Base-by-base conservation (phyloP, 2,329 filamentous ascomycete genomes). In the Bipolaris victoriae region DNA sequence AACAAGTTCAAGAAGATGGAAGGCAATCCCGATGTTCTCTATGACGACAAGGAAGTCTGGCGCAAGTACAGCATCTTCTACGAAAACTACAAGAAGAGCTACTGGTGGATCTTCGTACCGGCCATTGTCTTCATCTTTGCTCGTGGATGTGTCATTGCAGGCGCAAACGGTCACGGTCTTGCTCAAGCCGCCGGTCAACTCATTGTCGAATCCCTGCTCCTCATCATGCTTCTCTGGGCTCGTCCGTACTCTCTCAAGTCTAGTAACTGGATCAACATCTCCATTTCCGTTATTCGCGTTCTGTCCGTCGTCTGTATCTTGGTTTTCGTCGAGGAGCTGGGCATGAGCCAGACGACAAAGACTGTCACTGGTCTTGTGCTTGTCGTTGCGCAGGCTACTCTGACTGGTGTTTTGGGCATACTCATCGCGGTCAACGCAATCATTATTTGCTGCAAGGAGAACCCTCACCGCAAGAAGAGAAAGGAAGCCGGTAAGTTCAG, bases 21-120 rank as follows among this genome's bases (percentile, higher is more conserved):
- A 65, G 94, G 94, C 55, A 90, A 93, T 71, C 78, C 84, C 0
- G 82, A 83, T 15, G 86, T 81, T 11, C 83, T 99, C 7, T 98
- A 92, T 77, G 90, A 97, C 58, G 85, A 98, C 79, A 96, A 95
- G 81, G 86, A 90, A 57, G 88, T 89, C 39, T 97, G 95, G 93
- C 84, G 91, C 75, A 96, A 95, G 81, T 99, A 99, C 83, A 95
- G 91, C 70, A 83, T 97, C 61, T 98, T 99, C 80, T 99, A 99
- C 81, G 95, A 98, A 71, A 89, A 89, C 67, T 98, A 97, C 83
- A 92, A 92, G 80, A 92, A 90, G 77, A 87, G 88, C 67, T 97
- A 94, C 81, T 99, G 95, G 95, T 98, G 94, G 94, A 79, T 97
- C 22, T 98, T 99, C 73, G 84, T 98, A 13, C 95, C 95, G 0